phyloP scores from a whole-genome alignment of 2,329 filamentous ascomycete genomes.

The Colletotrichum sidae region DNA sequence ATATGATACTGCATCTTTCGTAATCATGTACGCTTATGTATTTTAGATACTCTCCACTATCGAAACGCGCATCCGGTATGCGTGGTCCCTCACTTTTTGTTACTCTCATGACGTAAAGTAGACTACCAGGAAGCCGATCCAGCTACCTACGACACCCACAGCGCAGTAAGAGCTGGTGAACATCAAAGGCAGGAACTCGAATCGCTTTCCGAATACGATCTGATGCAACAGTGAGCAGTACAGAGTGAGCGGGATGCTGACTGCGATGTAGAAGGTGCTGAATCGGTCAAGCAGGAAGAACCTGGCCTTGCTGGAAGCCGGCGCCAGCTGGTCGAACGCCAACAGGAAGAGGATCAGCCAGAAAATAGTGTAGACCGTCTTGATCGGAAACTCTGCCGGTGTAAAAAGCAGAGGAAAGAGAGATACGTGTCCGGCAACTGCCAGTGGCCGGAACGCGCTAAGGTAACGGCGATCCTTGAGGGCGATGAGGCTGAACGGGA shows the following conservation, averaged over 20 bases:
- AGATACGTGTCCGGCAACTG: slow-evolving; percentile 93
- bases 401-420: slow-evolving; percentile 96
- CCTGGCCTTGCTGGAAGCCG: slow-evolving; percentile 81
- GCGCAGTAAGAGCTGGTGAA: slow-evolving; percentile 96
- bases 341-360: slow-evolving; percentile 91
- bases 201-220: slow-evolving; percentile 82
- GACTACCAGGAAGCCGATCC: slow-evolving; percentile 93
- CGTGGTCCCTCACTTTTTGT: too few species aligned
- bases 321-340: slow-evolving; percentile 87
- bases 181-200: slow-evolving; percentile 96
- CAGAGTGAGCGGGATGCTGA: slow-evolving; percentile 88
- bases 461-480: slow-evolving; percentile 91
- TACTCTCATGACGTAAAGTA: slow-evolving; percentile 74
- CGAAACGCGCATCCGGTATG: not conserved
- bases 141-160: slow-evolving; percentile 94
- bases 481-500: slow-evolving; percentile 93
- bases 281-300: slow-evolving; percentile 94
- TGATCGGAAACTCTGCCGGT: slow-evolving; percentile 90
- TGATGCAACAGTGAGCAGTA: slow-evolving; percentile 90
- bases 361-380: slow-evolving; percentile 90
- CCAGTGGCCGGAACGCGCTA: slow-evolving; percentile 89
- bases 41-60: not conserved
- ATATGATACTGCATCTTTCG: not conserved
- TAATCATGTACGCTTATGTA: not conserved
- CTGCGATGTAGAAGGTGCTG: slow-evolving; percentile 86